Evolutionary conservation across 2,329 filamentous ascomycete genomes (phyloP), one percentile per base, ranked within the genome.

Genomic region (Bimuria novae-zelandiae): DNA sequence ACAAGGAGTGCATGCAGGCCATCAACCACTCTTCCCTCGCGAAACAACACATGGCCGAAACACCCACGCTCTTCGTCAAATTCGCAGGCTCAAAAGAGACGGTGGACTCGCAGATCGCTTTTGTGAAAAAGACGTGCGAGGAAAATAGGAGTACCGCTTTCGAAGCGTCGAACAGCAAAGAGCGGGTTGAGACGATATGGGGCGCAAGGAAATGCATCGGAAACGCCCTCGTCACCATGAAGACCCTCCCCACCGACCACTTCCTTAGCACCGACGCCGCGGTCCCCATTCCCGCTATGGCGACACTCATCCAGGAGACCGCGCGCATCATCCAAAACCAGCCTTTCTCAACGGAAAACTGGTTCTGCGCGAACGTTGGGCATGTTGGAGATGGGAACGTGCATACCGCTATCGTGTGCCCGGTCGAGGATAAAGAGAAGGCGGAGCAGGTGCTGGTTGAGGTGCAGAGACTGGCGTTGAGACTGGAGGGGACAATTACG

Each of bases 401-500:
- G 17, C 73, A 76, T 45, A 66, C 67, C 2, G 55, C 60, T 0
- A 65, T 75, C 22, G 50, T 75, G 0, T 73, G 65, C 39, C 62
- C 65, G 0, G 51, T 49, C 12, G 48, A 55, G 4, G 68, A 71
- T 33, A 64, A 58, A 48, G 52, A 41, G 1, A 56, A 47, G 10
- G 74, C 60, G 0, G 64, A 68, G 35, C 49, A 59, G 12, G 56
- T 74, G 19, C 46, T 75, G n/a, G 29, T 21, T 14, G 88, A 89
- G 62, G 88, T 90, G 58, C 86, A 89, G 60, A 89, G 90, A 79
- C 78, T 89, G 51, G 90, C 90, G 0, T 83, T 94, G 39, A 87
- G 89, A 73, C 81, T 92, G 77, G 90, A 94, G 71, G 90, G 90
- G 1, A 94, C 90, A 0, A 88, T 92, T 0, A 92, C 90, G 21